Evolutionary conservation across 2,329 filamentous ascomycete species (phyloP).

Genomic region (Xenoacremonium recifei): DNA sequence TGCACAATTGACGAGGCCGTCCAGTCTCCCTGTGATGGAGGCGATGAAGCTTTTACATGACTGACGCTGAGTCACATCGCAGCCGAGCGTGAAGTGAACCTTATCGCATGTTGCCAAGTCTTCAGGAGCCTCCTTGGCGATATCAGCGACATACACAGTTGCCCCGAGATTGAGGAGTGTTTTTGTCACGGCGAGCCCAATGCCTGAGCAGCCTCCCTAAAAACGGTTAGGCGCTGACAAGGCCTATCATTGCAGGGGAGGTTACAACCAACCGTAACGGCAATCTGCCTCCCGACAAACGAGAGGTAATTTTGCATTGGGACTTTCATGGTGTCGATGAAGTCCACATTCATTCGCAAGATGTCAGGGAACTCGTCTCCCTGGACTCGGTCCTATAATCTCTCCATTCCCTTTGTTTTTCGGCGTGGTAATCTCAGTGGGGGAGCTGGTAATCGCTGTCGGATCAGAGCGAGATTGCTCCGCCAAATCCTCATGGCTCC

Average conservation of each 20-base stretch:
- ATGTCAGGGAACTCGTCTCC: neutral
- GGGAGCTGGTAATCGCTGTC: neutral
- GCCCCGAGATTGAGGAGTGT: slow-evolving; percentile 5
- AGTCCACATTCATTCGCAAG: too few species aligned
- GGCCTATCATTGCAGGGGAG: neutral
- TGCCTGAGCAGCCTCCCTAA: slow-evolving; percentile 7
- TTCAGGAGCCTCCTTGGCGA: neutral
- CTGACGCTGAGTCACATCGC: slow-evolving; percentile 3
- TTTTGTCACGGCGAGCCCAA: slow-evolving; percentile 4
- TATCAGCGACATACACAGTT: slow-evolving; percentile 4
- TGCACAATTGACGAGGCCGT: slow-evolving; percentile 9
- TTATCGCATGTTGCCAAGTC: slow-evolving; percentile 1
- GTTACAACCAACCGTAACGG: slow-evolving; percentile 2
- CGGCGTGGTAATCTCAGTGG: neutral
- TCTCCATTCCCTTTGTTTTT: too few species aligned
- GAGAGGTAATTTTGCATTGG: neutral
- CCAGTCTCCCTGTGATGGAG: slow-evolving; percentile 5
- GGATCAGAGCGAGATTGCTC: neutral
- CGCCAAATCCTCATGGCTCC: neutral
- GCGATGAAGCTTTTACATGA: slow-evolving; percentile 1
- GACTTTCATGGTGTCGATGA: neutral
- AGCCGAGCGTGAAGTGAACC: slow-evolving; percentile 1
- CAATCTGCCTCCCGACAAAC: neutral
- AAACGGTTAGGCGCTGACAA: neutral
- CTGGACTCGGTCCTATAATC: neutral